Evolutionary conservation across 345 rosid genomes (phyloP).

Genomic region (Dipteronia dyeriana): DNA sequence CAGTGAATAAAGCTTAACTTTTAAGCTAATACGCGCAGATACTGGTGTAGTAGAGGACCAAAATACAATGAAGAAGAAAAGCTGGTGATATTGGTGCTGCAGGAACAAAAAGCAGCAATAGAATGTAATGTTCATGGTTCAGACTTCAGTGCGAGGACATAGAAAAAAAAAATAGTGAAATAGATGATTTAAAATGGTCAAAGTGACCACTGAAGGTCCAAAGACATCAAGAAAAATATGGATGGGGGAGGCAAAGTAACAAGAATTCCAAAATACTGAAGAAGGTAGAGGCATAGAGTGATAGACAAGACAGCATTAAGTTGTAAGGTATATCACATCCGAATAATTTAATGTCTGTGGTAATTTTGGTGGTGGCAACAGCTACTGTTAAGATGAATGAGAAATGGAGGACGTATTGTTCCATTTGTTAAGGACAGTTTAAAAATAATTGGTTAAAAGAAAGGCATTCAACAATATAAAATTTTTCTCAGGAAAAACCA

Average conservation of each 20-base stretch:
- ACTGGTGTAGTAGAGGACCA: not conserved
- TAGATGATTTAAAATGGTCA: not conserved
- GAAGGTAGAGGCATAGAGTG: not conserved
- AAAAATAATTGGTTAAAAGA: not conserved
- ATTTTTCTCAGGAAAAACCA: not conserved
- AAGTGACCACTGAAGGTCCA: not conserved
- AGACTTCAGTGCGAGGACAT: no score
- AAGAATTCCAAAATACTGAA: not conserved
- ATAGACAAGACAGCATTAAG: not conserved
- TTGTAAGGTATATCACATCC: not conserved
- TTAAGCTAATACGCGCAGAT: not conserved
- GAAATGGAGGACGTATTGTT: not conserved
- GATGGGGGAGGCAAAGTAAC: not conserved
- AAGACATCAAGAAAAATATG: not conserved
- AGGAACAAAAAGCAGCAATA: not conserved
- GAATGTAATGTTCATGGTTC: not conserved
- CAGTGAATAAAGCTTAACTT: not conserved
- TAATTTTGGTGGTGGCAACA: not conserved
- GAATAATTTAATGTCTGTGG: not conserved
- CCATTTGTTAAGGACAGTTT: not conserved
- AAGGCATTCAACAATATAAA: not conserved
- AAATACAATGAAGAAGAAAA: not conserved
- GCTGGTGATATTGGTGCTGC: not conserved
- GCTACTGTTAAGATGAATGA: not conserved
- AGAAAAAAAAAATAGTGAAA: not conserved